Base-by-base conservation (phyloP, 192 early-diverging fungal species). In the Gigaspora rosea region DNA sequence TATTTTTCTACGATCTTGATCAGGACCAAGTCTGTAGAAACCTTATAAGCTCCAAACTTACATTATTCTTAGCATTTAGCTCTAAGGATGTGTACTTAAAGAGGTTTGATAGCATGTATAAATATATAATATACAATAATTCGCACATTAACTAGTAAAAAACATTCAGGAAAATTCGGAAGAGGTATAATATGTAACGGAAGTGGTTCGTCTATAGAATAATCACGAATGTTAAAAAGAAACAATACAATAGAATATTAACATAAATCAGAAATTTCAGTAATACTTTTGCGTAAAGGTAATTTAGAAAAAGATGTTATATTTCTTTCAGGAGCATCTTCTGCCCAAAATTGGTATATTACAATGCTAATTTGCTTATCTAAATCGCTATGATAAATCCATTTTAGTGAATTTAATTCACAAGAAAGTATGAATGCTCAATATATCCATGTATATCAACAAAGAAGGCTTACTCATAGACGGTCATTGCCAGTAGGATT, bases 121-220 rank as follows among this genome's bases (percentile, higher is more conserved):
- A 41, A 41, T 41, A 41, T 41, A 41, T 41, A 41, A 41, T 41
- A 41, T 41, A 41, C 41, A 41, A 41, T 2, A 41, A 41, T 41
- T 46, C 64, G 11, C 52, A 71, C 70, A 51, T 33, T 71, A 8
- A 71, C 52, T 18, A 56, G 11, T 22, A 71, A 36, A 22, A 51
- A 71, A 56, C 70, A 52, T 35, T 71, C 70, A 15, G 70, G 70
- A 56, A 32, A 71, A 56, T 71, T 71, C 13, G 70, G 70, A 7
- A 71, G 36, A 10, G 70, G 50, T 56, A 71, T 71, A 33, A 71
- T 8, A 22, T 71, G 70, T 57, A 54, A 35, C 8, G 70, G 70
- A 10, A 71, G 36, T 32, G 50, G 36, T 16, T 46, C 20, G 33
- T 71, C 70, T 71, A 32, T 54, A 71, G 16, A 33, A 65, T 16